These are phyloP conservation scores for Neltuma alba DNA, from an alignment of 306 rosid genomes.

Conservation along the genomic window DNA sequence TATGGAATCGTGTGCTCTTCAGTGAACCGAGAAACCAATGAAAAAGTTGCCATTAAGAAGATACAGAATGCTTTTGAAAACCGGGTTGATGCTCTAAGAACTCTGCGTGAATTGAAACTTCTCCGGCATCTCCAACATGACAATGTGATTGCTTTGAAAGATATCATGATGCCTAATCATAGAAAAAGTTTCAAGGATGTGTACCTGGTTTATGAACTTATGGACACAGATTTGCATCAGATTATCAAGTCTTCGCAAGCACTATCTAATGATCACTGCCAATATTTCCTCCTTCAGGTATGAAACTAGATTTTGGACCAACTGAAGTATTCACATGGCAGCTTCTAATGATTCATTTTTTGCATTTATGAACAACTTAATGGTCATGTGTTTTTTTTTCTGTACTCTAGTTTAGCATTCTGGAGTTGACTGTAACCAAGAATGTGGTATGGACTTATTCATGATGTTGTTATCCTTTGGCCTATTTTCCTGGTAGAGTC, in stretches of 20 bases:
- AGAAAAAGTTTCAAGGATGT: slow-evolving; percentile 82
- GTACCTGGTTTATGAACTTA: slow-evolving; percentile 88
- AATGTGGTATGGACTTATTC: neutral
- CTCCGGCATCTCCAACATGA: slow-evolving; percentile 85
- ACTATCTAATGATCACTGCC: slow-evolving; percentile 86
- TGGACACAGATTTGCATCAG: slow-evolving; percentile 98
- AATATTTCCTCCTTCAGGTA: slow-evolving; percentile 97
- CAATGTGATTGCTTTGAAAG: slow-evolving; percentile 86
- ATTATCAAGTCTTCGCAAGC: slow-evolving; percentile 87
- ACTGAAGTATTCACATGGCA: neutral
- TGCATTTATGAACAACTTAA: slow-evolving; percentile 8
- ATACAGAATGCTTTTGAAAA: slow-evolving; percentile 86
- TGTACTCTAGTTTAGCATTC: slow-evolving; percentile 22
- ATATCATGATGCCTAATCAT: slow-evolving; percentile 85
- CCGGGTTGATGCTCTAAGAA: slow-evolving; percentile 81
- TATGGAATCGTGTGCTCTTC: slow-evolving; percentile 95
- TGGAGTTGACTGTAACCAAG: slow-evolving; percentile 15
- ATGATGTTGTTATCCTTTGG: slow-evolving; percentile 17
- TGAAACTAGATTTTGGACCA: neutral
- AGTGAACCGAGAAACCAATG: slow-evolving; percentile 74
- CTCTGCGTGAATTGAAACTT: slow-evolving; percentile 86
- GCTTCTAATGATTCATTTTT: slow-evolving; percentile 12
- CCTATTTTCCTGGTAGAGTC: neutral
- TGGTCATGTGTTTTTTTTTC: neutral
- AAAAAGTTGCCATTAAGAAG: slow-evolving; percentile 88